Evolutionary conservation across 2,329 filamentous ascomycete genomes (phyloP).

Genomic region (Pyrenochaeta sp.): DNA sequence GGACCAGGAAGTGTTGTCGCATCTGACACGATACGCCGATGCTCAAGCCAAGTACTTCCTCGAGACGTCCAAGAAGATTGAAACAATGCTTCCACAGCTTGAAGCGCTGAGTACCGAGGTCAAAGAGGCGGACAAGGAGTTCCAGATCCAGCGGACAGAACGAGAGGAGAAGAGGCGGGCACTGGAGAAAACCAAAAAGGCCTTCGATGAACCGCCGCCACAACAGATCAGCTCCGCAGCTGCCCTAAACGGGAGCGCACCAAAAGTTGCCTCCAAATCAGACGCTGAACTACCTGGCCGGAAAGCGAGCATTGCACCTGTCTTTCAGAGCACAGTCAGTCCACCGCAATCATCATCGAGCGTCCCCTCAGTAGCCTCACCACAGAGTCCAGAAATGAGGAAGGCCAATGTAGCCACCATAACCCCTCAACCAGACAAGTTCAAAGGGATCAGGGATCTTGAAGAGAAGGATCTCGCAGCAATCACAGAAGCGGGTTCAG

Average conservation of each 20-base stretch:
- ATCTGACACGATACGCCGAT: constrained; percentile 93
- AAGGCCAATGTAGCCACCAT: constrained; percentile 33
- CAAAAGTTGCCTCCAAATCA: constrained; percentile 29
- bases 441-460: constrained; percentile 91
- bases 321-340: constrained; percentile 46
- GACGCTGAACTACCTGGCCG: constrained; percentile 39
- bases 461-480: constrained; percentile 74
- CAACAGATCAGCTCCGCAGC: constrained; percentile 31
- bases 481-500: constrained; percentile 60
- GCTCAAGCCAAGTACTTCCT: constrained; percentile 86
- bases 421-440: constrained; percentile 63
- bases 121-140: constrained; percentile 94
- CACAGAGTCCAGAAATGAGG: constrained; percentile 40
- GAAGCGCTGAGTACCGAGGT: constrained; percentile 90
- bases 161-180: constrained; percentile 91
- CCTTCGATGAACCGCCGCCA: constrained; percentile 42
- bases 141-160: constrained; percentile 93
- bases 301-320: constrained; percentile 43
- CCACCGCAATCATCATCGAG: constrained; percentile 40
- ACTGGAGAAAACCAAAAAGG: constrained; percentile 82
- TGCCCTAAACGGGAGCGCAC: constrained; percentile 32
- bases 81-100: constrained; percentile 84
- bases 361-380: constrained; percentile 32
- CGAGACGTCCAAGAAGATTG: constrained; percentile 83
- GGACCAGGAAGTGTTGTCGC: constrained; percentile 94